A percentile compares a stretch with the other conserved stretches of the same genome.
phyloP scores from a whole-genome alignment of 805 yeast genomes.

The Candida pseudoglaebosa region DNA sequence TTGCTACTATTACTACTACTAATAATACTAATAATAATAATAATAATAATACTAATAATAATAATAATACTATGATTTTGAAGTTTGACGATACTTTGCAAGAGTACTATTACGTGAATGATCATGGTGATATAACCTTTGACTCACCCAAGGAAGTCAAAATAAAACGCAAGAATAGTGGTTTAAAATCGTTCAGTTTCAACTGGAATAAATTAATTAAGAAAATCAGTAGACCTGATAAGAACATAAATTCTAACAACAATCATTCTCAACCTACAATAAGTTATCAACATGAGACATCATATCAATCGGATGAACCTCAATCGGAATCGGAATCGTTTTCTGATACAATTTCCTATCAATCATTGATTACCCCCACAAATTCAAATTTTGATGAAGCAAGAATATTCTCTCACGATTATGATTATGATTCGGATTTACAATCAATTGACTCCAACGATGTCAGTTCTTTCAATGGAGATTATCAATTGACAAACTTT shows the following conservation, averaged over 20 bases:
- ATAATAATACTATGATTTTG: background rate
- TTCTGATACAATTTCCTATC: background rate
- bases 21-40: no score
- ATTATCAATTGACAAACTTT: background rate
- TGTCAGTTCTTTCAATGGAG: conserved; percentile 13
- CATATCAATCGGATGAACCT: background rate
- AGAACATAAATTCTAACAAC: background rate
- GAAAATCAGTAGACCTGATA: background rate
- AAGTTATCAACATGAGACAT: background rate
- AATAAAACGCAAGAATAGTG: background rate
- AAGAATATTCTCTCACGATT: background rate
- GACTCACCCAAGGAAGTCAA: conserved; percentile 46
- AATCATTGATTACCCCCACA: background rate
- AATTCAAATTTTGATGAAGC: background rate
- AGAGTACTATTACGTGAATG: conserved; percentile 39
- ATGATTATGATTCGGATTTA: conserved; percentile 14
- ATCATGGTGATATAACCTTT: conserved; percentile 33
- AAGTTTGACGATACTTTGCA: conserved; percentile 31
- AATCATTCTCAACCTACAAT: background rate
- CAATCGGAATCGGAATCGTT: background rate
- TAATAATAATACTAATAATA: no score
- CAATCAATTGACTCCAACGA: conserved; percentile 19
- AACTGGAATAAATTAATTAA: background rate
- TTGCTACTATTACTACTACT: no score
- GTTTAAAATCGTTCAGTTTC: background rate